Percentiles rank a stretch among this genome's conserved stretches.
Evolutionary conservation across 345 rosid genomes (phyloP).

Genomic region (Syzygium aromaticum): DNA sequence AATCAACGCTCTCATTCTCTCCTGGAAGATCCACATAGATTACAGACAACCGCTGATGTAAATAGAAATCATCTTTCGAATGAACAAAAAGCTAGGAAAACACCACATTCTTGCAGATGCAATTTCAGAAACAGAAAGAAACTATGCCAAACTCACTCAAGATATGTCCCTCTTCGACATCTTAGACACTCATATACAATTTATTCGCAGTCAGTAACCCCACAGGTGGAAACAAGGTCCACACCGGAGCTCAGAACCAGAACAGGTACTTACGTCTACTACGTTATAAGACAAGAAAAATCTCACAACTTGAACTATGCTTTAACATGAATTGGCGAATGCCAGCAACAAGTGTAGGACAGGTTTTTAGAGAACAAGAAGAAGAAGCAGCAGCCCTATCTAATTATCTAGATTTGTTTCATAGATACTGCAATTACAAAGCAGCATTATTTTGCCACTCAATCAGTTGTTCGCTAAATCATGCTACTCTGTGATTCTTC

Average conservation of each 20-base stretch:
- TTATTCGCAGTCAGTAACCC: not conserved
- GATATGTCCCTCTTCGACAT: not conserved
- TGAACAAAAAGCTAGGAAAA: not conserved
- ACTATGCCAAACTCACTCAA: not conserved
- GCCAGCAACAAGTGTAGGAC: not conserved
- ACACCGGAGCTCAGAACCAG: not conserved
- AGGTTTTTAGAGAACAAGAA: not conserved
- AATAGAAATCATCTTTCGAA: not conserved
- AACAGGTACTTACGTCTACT: not conserved
- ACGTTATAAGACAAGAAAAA: not conserved
- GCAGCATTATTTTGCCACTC: not conserved
- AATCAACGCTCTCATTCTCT: not conserved
- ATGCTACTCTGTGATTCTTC: constrained; percentile 24
- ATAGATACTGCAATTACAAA: not conserved
- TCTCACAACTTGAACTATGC: not conserved
- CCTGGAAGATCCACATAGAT: not conserved
- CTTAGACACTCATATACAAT: not conserved
- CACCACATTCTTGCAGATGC: not conserved
- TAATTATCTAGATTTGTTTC: not conserved
- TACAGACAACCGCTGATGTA: not conserved
- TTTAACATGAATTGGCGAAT: not conserved
- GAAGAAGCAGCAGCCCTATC: not conserved
- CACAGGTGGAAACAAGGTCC: not conserved
- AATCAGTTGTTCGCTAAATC: not conserved
- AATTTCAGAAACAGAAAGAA: not conserved